Conservation (phyloP, 768 basidiomycete species). For the Sporobolomyces pararoseus region DNA sequence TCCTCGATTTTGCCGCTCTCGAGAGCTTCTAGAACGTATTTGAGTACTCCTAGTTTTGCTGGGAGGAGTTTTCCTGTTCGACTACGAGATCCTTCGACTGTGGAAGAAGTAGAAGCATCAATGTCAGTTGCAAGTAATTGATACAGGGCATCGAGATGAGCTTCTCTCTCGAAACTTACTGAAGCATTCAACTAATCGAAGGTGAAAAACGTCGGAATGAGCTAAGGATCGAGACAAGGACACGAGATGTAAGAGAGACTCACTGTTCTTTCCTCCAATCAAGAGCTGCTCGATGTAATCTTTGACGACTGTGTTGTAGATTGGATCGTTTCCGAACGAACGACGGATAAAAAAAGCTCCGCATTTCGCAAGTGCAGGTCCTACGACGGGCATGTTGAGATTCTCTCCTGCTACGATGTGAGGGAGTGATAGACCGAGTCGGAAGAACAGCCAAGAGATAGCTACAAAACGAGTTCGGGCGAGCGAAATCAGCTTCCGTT, state of each 20-base stretch:
- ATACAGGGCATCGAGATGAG: no score
- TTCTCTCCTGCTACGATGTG: conserved; percentile 46
- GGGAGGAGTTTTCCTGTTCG: conserved; percentile 44
- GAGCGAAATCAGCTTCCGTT: neutral
- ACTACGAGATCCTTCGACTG: conserved; percentile 41
- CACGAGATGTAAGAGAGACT: neutral
- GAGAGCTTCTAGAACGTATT: conserved; percentile 35
- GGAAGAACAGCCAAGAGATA: conserved; percentile 43
- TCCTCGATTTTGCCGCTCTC: conserved; percentile 27
- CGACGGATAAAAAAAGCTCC: conserved; percentile 44
- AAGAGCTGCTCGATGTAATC: conserved; percentile 45
- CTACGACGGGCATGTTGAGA: conserved; percentile 44
- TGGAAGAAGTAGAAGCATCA: neutral
- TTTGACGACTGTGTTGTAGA: conserved; percentile 24
- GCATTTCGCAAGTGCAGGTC: conserved; percentile 33
- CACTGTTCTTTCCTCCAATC: conserved; percentile 39
- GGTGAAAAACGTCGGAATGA: no score
- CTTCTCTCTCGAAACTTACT: conserved; percentile 1
- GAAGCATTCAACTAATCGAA: conserved; percentile 42
- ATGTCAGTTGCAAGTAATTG: no score
- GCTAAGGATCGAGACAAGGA: neutral
- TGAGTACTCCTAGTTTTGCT: conserved; percentile 42
- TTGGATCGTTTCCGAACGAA: conserved; percentile 19
- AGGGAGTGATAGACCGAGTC: conserved; percentile 39
- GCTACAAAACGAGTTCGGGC: conserved; percentile 6